phyloP scores from a whole-genome alignment of 139 green algal species.

The Yamagishiella unicocca region DNA sequence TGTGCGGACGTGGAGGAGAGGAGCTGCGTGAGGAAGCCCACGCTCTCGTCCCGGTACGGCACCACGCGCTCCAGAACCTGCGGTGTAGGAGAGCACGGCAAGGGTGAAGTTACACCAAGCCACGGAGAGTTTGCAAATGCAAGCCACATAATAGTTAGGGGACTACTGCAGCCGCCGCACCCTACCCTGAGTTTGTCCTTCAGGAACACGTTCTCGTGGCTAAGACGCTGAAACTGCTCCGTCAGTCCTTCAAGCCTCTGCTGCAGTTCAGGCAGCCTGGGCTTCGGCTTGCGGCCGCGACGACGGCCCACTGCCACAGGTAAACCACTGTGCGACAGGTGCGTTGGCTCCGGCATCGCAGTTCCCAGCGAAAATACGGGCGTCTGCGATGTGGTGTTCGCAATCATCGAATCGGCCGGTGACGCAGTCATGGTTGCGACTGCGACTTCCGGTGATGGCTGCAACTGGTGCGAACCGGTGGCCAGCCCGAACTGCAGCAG shows the following conservation, averaged over 20 bases:
- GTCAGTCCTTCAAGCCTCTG: not conserved
- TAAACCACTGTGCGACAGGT: no score
- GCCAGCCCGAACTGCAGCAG: no score
- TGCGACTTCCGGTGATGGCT: no score
- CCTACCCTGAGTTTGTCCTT: conserved; percentile 20
- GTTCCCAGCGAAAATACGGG: not conserved
- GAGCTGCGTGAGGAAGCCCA: not conserved
- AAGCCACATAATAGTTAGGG: no score
- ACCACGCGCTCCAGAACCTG: conserved; percentile 32
- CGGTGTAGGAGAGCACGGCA: not conserved
- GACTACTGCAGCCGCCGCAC: not conserved
- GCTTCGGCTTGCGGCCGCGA: conserved; percentile 23
- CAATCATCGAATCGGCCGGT: no score
- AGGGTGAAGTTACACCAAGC: not conserved
- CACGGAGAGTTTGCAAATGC: not conserved
- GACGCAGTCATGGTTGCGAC: no score
- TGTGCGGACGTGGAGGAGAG: not conserved
- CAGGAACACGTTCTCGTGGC: conserved; percentile 20
- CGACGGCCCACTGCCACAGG: not conserved
- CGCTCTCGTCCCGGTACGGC: conserved; percentile 18
- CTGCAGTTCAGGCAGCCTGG: conserved; percentile 5
- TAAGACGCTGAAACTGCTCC: not conserved
- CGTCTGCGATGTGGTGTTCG: no score
- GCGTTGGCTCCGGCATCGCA: no score
- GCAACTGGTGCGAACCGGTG: no score